Evolutionary conservation across 768 basidiomycete species (phyloP).

Genomic region (Artomyces pyxidatus): DNA sequence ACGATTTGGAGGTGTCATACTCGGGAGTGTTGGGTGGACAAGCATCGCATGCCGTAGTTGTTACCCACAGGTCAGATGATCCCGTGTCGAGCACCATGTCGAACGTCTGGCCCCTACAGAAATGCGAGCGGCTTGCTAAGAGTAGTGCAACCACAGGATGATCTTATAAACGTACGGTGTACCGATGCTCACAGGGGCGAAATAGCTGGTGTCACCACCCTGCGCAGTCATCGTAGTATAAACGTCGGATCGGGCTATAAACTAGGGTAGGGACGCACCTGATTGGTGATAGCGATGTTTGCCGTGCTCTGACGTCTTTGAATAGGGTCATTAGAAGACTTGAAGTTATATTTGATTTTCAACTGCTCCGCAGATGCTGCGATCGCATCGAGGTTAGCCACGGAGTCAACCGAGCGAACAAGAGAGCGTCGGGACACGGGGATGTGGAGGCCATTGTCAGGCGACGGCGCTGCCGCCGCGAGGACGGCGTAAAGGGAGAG

Average conservation of each 20-base stretch:
- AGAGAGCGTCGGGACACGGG: slow-evolving; percentile 35
- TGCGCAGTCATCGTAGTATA: slow-evolving; percentile 17
- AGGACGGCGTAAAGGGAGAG: slow-evolving; percentile 22
- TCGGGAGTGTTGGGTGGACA: slow-evolving; percentile 35
- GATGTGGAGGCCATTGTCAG: slow-evolving; percentile 31
- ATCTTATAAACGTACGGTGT: slow-evolving; percentile 32
- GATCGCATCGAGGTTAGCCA: slow-evolving; percentile 23
- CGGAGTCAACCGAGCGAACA: slow-evolving; percentile 11
- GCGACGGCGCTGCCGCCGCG: slow-evolving; percentile 24
- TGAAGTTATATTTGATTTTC: slow-evolving; percentile 41
- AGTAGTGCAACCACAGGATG: background rate
- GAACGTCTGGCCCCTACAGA: slow-evolving; percentile 55
- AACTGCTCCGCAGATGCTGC: slow-evolving; percentile 33
- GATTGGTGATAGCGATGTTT: slow-evolving; percentile 37
- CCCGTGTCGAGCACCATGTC: slow-evolving; percentile 87
- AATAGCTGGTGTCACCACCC: slow-evolving; percentile 51
- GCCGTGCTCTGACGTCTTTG: slow-evolving; percentile 31
- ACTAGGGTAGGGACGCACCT: slow-evolving; percentile 30
- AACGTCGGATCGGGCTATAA: background rate
- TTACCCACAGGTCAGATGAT: slow-evolving; percentile 87
- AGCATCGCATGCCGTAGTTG: slow-evolving; percentile 36
- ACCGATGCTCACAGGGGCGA: slow-evolving; percentile 45
- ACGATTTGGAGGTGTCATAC: slow-evolving; percentile 38
- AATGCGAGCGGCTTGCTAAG: background rate
- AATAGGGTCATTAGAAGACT: slow-evolving; percentile 5